Conservation (phyloP, 2,329 filamentous ascomycete genomes). For the Nemania abortiva region DNA sequence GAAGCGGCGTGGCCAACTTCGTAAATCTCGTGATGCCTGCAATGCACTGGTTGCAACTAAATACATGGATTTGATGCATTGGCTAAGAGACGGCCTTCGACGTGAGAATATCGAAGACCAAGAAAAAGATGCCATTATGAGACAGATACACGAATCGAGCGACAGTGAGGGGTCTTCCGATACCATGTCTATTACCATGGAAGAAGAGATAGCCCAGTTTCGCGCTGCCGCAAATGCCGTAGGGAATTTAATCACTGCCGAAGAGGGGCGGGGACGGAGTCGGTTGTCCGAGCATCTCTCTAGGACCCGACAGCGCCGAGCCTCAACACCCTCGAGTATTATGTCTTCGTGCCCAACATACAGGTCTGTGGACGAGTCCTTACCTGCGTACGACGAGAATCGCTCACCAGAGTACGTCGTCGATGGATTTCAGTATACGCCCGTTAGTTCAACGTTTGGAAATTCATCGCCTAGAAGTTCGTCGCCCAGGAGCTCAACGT, state of each 20-base stretch:
- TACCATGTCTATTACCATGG: slow-evolving; percentile 56
- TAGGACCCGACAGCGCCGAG: slow-evolving; percentile 39
- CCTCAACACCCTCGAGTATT: slow-evolving; percentile 46
- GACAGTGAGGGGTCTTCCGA: slow-evolving; percentile 47
- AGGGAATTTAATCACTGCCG: slow-evolving; percentile 59
- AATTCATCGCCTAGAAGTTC: slow-evolving; percentile 29
- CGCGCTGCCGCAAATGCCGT: slow-evolving; percentile 61
- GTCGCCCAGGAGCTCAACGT: slow-evolving; percentile 31
- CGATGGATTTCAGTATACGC: slow-evolving; percentile 58
- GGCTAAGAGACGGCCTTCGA: slow-evolving; percentile 43
- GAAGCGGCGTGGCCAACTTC: slow-evolving; percentile 25
- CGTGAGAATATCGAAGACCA: slow-evolving; percentile 47
- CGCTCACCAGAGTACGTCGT: slow-evolving; percentile 55
- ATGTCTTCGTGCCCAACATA: slow-evolving; percentile 51
- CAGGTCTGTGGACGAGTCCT: slow-evolving; percentile 53
- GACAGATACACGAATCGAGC: slow-evolving; percentile 43
- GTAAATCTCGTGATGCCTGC: slow-evolving; percentile 40
- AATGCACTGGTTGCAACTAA: slow-evolving; percentile 44
- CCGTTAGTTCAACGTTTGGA: slow-evolving; percentile 35
- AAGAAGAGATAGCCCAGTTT: slow-evolving; percentile 63
- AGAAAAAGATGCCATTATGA: slow-evolving; percentile 55
- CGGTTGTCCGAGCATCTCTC: slow-evolving; percentile 39
- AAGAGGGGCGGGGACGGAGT: slow-evolving; percentile 52
- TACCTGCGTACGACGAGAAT: slow-evolving; percentile 58
- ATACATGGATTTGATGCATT: slow-evolving; percentile 51